Evolutionary conservation across 306 rosid genomes (phyloP), one percentile per base, ranked within the genome.

Genomic region (Prunus campanulata): DNA sequence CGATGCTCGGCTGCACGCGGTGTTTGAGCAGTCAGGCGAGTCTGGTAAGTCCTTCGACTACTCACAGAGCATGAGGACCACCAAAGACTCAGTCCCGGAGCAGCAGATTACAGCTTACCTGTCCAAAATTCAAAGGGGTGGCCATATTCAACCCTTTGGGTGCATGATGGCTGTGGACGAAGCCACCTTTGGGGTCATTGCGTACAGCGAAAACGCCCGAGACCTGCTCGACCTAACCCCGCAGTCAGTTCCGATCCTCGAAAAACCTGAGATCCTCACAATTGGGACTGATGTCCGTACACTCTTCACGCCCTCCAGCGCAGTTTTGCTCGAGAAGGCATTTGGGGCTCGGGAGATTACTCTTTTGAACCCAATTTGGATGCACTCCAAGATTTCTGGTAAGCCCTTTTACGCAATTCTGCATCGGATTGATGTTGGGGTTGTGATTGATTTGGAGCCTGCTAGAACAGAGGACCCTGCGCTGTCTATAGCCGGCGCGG

Each of bases 401-500:
- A 89, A 85, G 66, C 97, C 99, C n/a, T 96, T 92, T 57, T 92
- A 96, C n/a, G 98, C 96, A 0, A 96, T 96, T 67, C 71, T 96
- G 71, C 99, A 96, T 77, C 81, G 98, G 32, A 76, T 96, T 20
- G 99, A 96, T 68, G 94, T 96, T 0, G 99, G 96, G 1, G 85
- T 96, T 2, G 97, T 96, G 57, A 87, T 96, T 71, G 99, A 96
- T 86, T 88, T 96, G 82, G 99, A 96, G 74, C 96, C 99, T 0
- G 93, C 99, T 0, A 84, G 91, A 46, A 84, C 96, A 3, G 96
- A 88, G 79, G 98, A 96, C 77, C 99, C 98, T 11, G 99, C 99
- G 5, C 84, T 96, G 65, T 92, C 99, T 2, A 96, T 96, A 16
- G 99, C 99, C 3, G 99, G 99, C 2, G 99, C 99, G 0, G 99